These are phyloP conservation scores for Arachis hypogaea DNA, from an alignment of 306 rosid species.

Conservation along the genomic window DNA sequence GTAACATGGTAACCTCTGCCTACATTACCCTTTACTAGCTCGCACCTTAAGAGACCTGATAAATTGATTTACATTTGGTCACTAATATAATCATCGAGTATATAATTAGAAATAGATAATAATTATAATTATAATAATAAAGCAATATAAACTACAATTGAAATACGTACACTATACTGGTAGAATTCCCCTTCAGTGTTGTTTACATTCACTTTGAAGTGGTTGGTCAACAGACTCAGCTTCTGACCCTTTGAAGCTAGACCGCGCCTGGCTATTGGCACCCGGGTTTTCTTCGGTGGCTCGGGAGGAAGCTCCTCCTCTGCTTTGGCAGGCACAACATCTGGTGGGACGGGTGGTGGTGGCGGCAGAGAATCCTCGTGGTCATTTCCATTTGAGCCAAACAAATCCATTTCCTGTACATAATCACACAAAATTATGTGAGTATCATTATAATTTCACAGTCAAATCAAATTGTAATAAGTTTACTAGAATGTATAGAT, in stretches of 20 bases:
- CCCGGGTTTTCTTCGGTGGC: constrained; percentile 58
- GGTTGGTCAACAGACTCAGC: constrained; percentile 66
- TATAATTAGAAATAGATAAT: not conserved
- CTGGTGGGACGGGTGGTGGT: constrained; percentile 81
- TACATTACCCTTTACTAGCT: not conserved
- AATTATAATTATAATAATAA: not conserved
- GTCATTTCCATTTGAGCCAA: constrained; percentile 50
- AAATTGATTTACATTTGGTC: not conserved
- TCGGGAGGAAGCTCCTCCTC: constrained; percentile 41
- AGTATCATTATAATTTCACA: not conserved
- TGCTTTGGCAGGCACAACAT: constrained; percentile 56
- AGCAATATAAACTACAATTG: not conserved
- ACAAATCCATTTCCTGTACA: constrained; percentile 56
- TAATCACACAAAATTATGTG: not conserved
- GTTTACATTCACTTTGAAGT: constrained; percentile 66
- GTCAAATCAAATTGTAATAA: not conserved
- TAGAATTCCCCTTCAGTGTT: constrained; percentile 66
- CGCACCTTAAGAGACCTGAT: not conserved
- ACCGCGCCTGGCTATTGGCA: constrained; percentile 75
- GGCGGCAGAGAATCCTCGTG: constrained; percentile 63
- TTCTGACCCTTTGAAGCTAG: constrained; percentile 68
- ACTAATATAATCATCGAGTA: not conserved
- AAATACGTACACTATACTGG: constrained; percentile 78
- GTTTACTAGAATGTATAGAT: not conserved
- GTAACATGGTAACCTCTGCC: not conserved